Conservation (phyloP, 192 early-diverging fungal genomes). For the Podila minutissima region DNA sequence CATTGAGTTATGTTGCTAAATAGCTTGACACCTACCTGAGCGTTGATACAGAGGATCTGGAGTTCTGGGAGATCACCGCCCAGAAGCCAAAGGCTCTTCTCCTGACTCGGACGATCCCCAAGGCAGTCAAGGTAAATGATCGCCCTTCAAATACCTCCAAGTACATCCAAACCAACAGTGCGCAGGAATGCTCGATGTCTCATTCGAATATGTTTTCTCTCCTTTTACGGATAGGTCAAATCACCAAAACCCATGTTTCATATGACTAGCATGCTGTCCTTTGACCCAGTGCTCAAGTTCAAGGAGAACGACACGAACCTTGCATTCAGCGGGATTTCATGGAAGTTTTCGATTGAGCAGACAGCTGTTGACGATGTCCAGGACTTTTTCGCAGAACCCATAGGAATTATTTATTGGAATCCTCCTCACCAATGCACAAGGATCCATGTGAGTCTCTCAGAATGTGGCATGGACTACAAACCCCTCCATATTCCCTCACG, state of each 20-base stretch:
- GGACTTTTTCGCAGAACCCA: conserved; percentile 67
- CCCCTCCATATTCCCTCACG: conserved; percentile 62
- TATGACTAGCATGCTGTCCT: conserved; percentile 59
- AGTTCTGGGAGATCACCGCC: conserved; percentile 53
- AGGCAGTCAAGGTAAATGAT: conserved; percentile 51
- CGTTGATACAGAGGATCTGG: conserved; percentile 63
- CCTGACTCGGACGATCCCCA: conserved; percentile 58
- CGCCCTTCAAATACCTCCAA: too few species aligned
- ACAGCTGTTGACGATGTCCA: conserved; percentile 61
- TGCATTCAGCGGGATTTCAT: conserved; percentile 59
- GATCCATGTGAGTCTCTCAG: conserved; percentile 64
- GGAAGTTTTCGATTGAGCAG: conserved; percentile 52
- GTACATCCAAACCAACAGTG: not conserved
- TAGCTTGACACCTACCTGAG: conserved; percentile 57
- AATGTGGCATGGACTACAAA: conserved; percentile 69
- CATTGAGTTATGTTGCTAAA: not conserved
- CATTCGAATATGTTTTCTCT: not conserved
- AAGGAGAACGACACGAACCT: conserved; percentile 69
- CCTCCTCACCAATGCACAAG: conserved; percentile 62
- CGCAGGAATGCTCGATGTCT: not conserved
- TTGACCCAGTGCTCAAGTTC: conserved; percentile 60
- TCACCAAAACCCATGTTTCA: conserved; percentile 67
- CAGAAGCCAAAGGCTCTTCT: conserved; percentile 27
- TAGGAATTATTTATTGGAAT: conserved; percentile 47
- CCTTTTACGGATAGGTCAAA: conserved; percentile 46